Base-by-base conservation (phyloP, 2,329 filamentous ascomycete species). In the Phyllosticta capitalensis region DNA sequence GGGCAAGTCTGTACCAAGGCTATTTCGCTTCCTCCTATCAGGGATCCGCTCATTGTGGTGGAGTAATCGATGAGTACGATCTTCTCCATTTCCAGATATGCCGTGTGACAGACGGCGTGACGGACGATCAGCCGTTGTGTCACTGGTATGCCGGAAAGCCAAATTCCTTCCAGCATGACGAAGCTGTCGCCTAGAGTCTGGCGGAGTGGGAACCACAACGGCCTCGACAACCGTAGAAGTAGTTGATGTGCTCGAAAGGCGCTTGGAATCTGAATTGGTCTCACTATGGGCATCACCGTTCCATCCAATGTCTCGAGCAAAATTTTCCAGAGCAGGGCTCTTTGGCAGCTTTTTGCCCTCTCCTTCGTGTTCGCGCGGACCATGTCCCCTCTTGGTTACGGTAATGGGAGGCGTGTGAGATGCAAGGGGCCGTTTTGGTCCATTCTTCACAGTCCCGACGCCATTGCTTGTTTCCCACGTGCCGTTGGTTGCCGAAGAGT, bases 201-300 rank as follows among this genome's bases (percentile, higher is more conserved):
- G 77, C 3, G 78, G 76, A 17, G 75, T 75, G 19, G 80, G 74
- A 52, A 83, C 75, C 28, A 84, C 80, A 66, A 81, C 74, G 12
- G 79, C 81, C 69, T 82, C 74, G 7, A 76, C 80, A 17, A 83
- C 73, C 0, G 80, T 81, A 5, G 81, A 83, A 10, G 76, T 74
- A 21, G 76, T 76, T 2, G 82, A 84, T 2, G 77, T 69, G 17
- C 68, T 75, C 14, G 82, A 84, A 20, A 77, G 70, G 51, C 81
- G 75, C 63, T 74, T 74, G 45, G 66, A 66, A 38, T 71, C 69
- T 9, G 65, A 62, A 33, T 73, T 71, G 54, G 58, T 65, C 55
- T 55, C 67, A 56, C 52, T 68, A 62, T 62, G 72, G 65, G 54
- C 60, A 45, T 71, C 67, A 9, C 72, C 67, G 21, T 78, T 75